These are phyloP conservation scores for Penicillium sp. DNA, from an alignment of 2,329 filamentous ascomycete species.

Conservation along the genomic window DNA sequence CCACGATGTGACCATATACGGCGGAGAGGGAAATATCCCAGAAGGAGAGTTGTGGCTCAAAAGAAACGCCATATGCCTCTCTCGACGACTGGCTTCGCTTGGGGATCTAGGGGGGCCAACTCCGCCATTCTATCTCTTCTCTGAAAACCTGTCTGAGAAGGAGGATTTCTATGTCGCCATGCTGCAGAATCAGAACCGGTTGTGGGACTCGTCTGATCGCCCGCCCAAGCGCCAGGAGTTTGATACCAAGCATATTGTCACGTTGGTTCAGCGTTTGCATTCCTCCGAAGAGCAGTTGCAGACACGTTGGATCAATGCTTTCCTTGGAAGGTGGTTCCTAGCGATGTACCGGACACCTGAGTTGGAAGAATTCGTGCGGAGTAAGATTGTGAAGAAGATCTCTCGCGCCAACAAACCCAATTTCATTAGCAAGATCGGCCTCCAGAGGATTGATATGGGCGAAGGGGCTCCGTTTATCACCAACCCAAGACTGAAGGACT, in stretches of 20 bases:
- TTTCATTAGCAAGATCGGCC: conserved; percentile 80
- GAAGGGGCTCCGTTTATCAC: conserved; percentile 84
- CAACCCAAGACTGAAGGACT: conserved; percentile 80
- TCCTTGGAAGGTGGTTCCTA: conserved; percentile 84
- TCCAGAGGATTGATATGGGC: conserved; percentile 81
- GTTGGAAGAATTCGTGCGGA: conserved; percentile 72
- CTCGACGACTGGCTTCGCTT: conserved; percentile 57
- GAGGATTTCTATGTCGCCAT: conserved; percentile 98
- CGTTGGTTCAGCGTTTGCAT: conserved; percentile 84
- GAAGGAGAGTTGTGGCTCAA: conserved; percentile 97
- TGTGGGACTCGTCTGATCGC: conserved; percentile 53
- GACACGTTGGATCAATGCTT: conserved; percentile 88
- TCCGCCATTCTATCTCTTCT: conserved; percentile 91
- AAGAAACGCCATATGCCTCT: conserved; percentile 79
- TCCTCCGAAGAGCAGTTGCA: conserved; percentile 88
- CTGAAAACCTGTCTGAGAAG: conserved; percentile 91
- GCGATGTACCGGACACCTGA: conserved; percentile 81
- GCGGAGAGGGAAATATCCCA: conserved; percentile 71
- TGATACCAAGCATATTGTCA: conserved; percentile 81
- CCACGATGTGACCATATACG: conserved; percentile 77
- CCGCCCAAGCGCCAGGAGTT: conserved; percentile 72
- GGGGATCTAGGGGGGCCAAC: conserved; percentile 57
- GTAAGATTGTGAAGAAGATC: conserved; percentile 95
- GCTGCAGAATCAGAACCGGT: conserved; percentile 76
- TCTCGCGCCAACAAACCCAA: conserved; percentile 86